A percentile compares a stretch with the other conserved stretches of the same genome.
Evolutionary conservation across 306 rosid species (phyloP).

Genomic region (Glycine tomentella): DNA sequence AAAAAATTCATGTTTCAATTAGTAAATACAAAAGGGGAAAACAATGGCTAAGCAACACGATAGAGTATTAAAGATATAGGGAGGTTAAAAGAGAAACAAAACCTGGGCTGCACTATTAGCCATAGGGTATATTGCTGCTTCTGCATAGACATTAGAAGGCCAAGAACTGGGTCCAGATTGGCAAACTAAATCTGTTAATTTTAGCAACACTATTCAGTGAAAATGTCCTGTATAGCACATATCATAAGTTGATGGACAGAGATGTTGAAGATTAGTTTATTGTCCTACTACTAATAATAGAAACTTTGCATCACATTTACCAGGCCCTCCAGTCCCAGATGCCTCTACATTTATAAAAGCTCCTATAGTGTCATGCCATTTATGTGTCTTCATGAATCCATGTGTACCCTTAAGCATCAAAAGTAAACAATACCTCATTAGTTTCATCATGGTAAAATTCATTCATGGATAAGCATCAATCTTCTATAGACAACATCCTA

Average conservation of each 20-base stretch:
- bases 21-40: constrained; percentile 31
- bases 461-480: constrained; percentile 17
- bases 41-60: constrained; percentile 7
- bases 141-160: constrained; percentile 88
- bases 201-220: constrained; percentile 40
- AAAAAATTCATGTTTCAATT: constrained; percentile 25
- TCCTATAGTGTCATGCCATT: constrained; percentile 90
- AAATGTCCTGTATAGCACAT: constrained; percentile 22
- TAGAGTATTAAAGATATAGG: constrained; percentile 14
- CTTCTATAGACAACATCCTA: constrained; percentile 51
- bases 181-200: constrained; percentile 86
- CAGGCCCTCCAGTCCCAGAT: constrained; percentile 88
- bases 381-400: constrained; percentile 94
- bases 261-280: constrained; percentile 17
- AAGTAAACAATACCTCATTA: constrained; percentile 46
- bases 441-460: constrained; percentile 39
- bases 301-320: constrained; percentile 54
- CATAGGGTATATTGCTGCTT: constrained; percentile 95
- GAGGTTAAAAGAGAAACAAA: constrained; percentile 29
- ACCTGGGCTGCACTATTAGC: constrained; percentile 99
- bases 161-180: constrained; percentile 98
- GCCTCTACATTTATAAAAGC: constrained; percentile 96
- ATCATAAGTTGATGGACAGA: constrained; percentile 20
- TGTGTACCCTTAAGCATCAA: constrained; percentile 79
- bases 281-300: constrained; percentile 25